Evolutionary conservation across 2,329 filamentous ascomycete genomes (phyloP), one percentile per base, ranked within the genome.

Genomic region (Fusarium clavum): DNA sequence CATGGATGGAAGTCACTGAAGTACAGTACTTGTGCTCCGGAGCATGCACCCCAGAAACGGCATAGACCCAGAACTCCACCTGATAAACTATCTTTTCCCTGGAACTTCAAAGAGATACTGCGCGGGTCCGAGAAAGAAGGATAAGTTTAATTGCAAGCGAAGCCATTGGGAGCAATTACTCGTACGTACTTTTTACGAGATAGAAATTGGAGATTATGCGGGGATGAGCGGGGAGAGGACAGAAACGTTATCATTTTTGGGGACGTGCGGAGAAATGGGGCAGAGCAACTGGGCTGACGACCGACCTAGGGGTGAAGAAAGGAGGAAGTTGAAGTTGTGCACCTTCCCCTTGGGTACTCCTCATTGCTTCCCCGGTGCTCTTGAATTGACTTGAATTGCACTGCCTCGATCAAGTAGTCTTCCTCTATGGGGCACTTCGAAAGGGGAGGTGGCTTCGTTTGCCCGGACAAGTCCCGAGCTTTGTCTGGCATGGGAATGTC

Each of bases 181-280:
- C 58, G 69, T 73, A 73, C 71, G 71, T 73, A 73, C 46, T 61
- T 63, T 53, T 73, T 73, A 73, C 71, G 54, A 73, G 54, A 73
- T 73, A 34, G 57, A 73, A 73, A 73, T 70, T 72, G 71, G 69
- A 68, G 71, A 57, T 51, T 25, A 38, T 61, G 69, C 60, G 68
- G 69, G 49, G 63, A 38, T 38, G 48, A 49, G 51, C 46, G 53
- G 57, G 60, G 67, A 18, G 27, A 22, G 30, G 25, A 38, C 34
- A 38, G 34, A 38, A 38, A n/a, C 40, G 43, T 46, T 52, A 72
- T 69, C 51, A 46, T 61, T 69, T 30, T 68, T 65, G 59, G 55
- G 62, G 66, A 62, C 64, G 55, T 71, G 67, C 68, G 68, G 67
- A 61, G 68, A 58, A 27, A 9, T 18, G 20, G 22, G 27, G 38